A percentile compares a stretch with the other conserved stretches of the same genome.
phyloP scores from a whole-genome alignment of 108 stramenopile genomes.

The Skeletonema menzelii region DNA sequence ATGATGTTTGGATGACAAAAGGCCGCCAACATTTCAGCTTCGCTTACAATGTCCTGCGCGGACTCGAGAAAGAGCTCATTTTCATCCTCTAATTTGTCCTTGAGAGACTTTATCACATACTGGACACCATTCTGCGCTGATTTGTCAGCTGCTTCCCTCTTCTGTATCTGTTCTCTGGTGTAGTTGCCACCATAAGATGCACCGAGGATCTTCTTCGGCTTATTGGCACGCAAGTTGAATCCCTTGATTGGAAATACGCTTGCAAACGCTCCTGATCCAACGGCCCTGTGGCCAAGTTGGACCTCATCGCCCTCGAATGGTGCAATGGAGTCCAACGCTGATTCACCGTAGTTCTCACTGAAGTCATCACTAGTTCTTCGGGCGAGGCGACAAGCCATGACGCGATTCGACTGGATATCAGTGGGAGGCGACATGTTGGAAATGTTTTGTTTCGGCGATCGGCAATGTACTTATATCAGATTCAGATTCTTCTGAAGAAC shows the following conservation, averaged over 20 bases:
- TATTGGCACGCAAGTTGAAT: neutral
- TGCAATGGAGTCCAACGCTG: neutral
- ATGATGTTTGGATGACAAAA: neutral
- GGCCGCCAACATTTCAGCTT: conserved; percentile 3
- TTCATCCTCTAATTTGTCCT: neutral
- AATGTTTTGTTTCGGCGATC: too few relatives aligned
- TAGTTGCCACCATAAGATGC: neutral
- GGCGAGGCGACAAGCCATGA: neutral
- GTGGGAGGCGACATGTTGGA: too few relatives aligned
- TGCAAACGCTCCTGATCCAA: neutral
- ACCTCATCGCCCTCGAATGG: neutral
- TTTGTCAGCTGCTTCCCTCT: neutral
- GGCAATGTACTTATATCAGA: too few relatives aligned
- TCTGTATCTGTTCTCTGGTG: neutral
- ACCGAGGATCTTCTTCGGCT: neutral
- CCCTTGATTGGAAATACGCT: neutral
- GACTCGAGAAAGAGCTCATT: conserved; percentile 19
- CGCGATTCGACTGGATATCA: too few relatives aligned
- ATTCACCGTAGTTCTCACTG: neutral
- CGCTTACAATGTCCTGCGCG: neutral
- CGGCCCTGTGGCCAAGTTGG: neutral
- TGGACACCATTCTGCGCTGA: neutral
- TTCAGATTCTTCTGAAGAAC: too few relatives aligned
- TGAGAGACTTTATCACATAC: conserved; percentile 2
- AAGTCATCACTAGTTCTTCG: neutral